These are phyloP conservation scores for Metschnikowia lachancei DNA, from an alignment of 805 yeast species.

Conservation along the genomic window DNA sequence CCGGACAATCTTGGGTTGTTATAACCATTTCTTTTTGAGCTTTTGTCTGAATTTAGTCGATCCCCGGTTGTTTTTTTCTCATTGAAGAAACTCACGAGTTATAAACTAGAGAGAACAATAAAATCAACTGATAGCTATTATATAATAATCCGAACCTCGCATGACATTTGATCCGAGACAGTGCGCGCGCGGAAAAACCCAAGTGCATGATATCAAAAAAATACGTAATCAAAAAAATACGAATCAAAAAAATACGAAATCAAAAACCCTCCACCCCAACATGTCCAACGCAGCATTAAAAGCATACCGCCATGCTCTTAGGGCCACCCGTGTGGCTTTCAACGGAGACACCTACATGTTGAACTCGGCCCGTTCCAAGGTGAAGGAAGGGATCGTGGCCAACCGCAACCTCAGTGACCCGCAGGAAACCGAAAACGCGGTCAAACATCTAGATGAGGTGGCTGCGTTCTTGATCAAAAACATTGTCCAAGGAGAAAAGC, in stretches of 20 bases:
- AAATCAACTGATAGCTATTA: no score
- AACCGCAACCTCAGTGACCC: slow-evolving; percentile 23
- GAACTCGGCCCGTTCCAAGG: slow-evolving; percentile 56
- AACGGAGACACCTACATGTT: slow-evolving; percentile 48
- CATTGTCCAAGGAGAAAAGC: slow-evolving; percentile 78
- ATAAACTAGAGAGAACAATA: no score
- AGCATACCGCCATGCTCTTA: slow-evolving; percentile 66
- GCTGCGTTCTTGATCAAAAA: slow-evolving; percentile 65
- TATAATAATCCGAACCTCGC: no score
- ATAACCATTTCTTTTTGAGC: no score
- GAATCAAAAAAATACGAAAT: neutral
- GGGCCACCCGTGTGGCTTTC: slow-evolving; percentile 66
- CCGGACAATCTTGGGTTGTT: no score
- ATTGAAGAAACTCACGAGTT: no score
- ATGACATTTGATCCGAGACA: no score
- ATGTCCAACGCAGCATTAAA: slow-evolving; percentile 15
- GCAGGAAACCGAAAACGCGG: slow-evolving; percentile 45
- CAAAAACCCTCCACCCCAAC: neutral
- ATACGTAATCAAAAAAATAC: no score
- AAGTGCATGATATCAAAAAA: no score
- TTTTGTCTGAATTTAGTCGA: no score
- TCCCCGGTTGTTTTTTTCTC: no score
- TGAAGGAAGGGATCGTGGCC: slow-evolving; percentile 51
- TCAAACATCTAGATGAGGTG: slow-evolving; percentile 55
- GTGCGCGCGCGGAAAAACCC: no score